Conservation (phyloP, 2,329 filamentous ascomycete genomes). For the Apiospora marii region DNA sequence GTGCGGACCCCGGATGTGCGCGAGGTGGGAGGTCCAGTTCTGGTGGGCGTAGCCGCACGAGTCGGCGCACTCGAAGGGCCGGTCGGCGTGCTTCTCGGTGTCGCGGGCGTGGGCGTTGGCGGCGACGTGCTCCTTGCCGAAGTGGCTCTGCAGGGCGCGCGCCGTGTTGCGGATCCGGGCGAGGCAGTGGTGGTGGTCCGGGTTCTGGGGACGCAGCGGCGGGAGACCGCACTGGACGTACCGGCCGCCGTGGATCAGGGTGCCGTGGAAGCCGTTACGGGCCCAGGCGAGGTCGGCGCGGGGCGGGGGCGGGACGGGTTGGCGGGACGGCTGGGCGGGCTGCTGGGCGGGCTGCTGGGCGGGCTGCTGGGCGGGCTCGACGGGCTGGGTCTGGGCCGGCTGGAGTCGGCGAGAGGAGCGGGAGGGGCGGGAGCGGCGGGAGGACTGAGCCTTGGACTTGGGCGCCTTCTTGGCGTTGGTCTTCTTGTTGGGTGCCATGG, state of each 20-base stretch:
- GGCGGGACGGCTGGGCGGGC: no score
- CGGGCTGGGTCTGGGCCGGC: no score
- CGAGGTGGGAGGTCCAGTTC: background rate
- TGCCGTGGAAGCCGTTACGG: background rate
- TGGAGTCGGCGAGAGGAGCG: no score
- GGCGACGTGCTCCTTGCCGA: background rate
- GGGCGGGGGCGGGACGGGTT: background rate
- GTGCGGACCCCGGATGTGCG: background rate
- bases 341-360: no score
- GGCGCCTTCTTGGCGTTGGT: background rate
- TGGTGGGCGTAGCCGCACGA: background rate
- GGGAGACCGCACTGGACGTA: background rate
- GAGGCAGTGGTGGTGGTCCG: background rate
- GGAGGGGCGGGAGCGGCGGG: no score
- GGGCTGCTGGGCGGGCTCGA: no score
- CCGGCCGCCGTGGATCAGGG: background rate
- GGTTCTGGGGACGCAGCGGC: no score
- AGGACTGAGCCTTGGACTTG: background rate
- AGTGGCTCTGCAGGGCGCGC: background rate
- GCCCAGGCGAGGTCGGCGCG: background rate
- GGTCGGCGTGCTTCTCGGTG: background rate
- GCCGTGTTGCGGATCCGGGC: background rate
- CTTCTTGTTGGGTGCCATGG: background rate
- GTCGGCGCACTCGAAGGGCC: background rate
- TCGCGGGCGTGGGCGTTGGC: background rate